Percentiles rank a stretch among this genome's conserved stretches.
Evolutionary conservation across 352 stramenopile species (phyloP).

Genomic region (Phytophthora europaea): DNA sequence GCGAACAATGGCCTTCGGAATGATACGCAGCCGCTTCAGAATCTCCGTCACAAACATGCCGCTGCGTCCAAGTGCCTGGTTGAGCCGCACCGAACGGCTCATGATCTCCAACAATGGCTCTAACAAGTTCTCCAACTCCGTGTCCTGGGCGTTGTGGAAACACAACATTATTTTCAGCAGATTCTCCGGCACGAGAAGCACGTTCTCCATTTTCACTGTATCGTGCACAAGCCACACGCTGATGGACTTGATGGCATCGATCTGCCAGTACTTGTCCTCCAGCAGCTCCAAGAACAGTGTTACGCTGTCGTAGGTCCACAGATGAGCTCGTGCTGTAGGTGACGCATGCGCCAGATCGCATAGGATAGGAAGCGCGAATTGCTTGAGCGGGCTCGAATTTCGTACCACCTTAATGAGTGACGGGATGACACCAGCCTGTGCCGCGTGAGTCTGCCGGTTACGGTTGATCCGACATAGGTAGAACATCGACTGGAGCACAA

Average conservation of each 20-base stretch:
- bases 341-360: conserved; percentile 94
- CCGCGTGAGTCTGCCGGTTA: conserved; percentile 91
- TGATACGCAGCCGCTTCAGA: conserved; percentile 76
- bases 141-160: conserved; percentile 74
- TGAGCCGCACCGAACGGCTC: conserved; percentile 77
- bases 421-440: conserved; percentile 91
- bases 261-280: conserved; percentile 92
- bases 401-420: conserved; percentile 90
- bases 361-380: conserved; percentile 93
- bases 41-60: conserved; percentile 90
- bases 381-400: conserved; percentile 89
- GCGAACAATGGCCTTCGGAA: conserved; percentile 90
- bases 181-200: conserved; percentile 72
- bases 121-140: conserved; percentile 83
- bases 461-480: conserved; percentile 95
- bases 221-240: conserved; percentile 89
- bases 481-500: conserved; percentile 93
- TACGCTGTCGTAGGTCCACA: conserved; percentile 88
- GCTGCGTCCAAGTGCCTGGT: conserved; percentile 87
- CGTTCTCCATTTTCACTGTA: conserved; percentile 86
- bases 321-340: conserved; percentile 76
- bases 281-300: conserved; percentile 91
- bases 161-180: conserved; percentile 78
- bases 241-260: conserved; percentile 91
- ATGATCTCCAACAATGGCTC: conserved; percentile 87